These are phyloP conservation scores for Uronychia binucleata DNA, from an alignment of 73 alveolate species.

Conservation along the genomic window DNA sequence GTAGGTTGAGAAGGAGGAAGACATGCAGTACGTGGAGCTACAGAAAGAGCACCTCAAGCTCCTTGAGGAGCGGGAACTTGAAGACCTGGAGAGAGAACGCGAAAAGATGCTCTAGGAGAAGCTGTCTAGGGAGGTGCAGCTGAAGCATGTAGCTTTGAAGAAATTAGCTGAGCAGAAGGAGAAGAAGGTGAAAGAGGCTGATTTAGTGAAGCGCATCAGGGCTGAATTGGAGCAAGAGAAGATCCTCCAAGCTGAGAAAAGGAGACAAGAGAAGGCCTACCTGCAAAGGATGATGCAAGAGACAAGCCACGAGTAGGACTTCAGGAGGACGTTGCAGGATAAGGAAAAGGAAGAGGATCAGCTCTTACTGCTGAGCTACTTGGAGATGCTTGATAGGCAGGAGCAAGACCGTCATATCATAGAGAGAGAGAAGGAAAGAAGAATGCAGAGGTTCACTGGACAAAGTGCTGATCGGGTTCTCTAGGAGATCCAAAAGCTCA, in stretches of 20 bases:
- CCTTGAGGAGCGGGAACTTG: constrained; percentile 23
- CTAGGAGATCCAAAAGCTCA: constrained; percentile 23
- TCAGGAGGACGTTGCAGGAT: constrained; percentile 15
- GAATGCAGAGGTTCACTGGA: constrained; percentile 47
- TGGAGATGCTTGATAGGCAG: constrained; percentile 55
- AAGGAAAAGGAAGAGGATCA: constrained; percentile 44
- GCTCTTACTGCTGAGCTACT: constrained; percentile 27
- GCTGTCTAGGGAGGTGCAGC: constrained; percentile 25
- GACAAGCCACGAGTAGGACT: constrained; percentile 27
- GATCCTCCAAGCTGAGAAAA: constrained; percentile 9
- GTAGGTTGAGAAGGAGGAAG: constrained; percentile 43
- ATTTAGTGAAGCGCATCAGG: constrained; percentile 9
- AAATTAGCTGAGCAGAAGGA: constrained; percentile 19
- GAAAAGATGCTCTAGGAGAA: constrained; percentile 19
- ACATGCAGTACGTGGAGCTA: constrained; percentile 24
- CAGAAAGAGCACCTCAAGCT: constrained; percentile 21
- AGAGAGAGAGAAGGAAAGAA: constrained; percentile 37
- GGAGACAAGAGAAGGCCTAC: constrained; percentile 40
- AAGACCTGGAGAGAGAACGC: constrained; percentile 1
- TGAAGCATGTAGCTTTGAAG: constrained; percentile 6
- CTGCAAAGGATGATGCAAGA: constrained; percentile 48
- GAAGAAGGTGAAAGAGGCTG: constrained; percentile 12
- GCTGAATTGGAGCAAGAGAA: constrained; percentile 32
- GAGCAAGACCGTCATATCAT: constrained; percentile 47
- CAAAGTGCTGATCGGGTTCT: constrained; percentile 64